These are phyloP conservation scores for Nicotiana attenuata DNA, from an alignment of 257 asterid species.

Conservation along the genomic window DNA sequence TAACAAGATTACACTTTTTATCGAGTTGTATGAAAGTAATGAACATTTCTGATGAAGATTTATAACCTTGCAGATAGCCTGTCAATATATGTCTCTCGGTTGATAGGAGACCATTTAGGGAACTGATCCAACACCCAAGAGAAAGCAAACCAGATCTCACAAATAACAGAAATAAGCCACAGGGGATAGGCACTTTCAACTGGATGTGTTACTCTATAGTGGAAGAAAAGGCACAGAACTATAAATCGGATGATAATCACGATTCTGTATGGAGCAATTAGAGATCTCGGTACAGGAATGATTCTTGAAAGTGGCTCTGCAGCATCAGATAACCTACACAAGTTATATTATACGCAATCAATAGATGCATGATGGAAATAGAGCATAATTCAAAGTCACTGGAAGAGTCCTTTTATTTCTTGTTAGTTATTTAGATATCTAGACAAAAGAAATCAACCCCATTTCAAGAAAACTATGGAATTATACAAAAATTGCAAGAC, in stretches of 20 bases:
- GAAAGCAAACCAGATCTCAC: conserved; percentile 97
- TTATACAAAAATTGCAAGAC: not conserved
- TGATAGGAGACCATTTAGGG: conserved; percentile 92
- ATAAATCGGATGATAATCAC: conserved; percentile 75
- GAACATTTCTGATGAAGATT: not conserved
- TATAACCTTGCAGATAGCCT: conserved; percentile 74
- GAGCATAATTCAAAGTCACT: not conserved
- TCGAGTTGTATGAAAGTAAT: not conserved
- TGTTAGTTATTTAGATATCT: not conserved
- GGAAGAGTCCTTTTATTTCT: not conserved
- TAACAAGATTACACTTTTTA: not conserved
- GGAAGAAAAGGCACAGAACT: conserved; percentile 71
- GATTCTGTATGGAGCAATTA: conserved; percentile 60
- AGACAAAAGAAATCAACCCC: not conserved
- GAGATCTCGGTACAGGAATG: conserved; percentile 69
- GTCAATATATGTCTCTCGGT: conserved; percentile 71
- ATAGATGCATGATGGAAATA: not conserved
- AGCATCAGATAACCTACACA: conserved; percentile 70
- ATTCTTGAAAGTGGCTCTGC: conserved; percentile 66
- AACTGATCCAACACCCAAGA: conserved; percentile 98
- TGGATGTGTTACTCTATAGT: conserved; percentile 87
- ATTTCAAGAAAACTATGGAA: not conserved
- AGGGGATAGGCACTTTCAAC: conserved; percentile 84
- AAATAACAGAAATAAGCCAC: conserved; percentile 91
- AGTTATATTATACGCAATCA: conserved; percentile 3